Evolutionary conservation across 1,284 basidiomycete species (phyloP).

Genomic region (Rhodotorula sp.): DNA sequence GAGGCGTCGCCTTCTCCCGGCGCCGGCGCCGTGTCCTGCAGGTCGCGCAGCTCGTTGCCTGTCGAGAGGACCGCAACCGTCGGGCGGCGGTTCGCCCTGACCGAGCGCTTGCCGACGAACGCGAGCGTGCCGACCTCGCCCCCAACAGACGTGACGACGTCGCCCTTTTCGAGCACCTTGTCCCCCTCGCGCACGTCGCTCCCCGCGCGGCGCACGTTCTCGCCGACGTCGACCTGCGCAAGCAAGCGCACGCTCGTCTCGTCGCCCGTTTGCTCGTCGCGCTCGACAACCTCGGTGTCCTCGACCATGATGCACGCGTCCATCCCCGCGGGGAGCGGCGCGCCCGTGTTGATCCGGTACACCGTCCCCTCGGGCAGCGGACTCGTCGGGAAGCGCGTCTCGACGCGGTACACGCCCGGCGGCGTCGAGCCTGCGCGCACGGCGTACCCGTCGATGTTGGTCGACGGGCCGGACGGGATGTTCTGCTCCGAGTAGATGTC

Average conservation of each 20-base stretch:
- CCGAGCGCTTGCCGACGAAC: constrained; percentile 72
- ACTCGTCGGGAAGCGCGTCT: constrained; percentile 58
- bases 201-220: constrained; percentile 72
- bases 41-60: constrained; percentile 75
- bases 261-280: constrained; percentile 55
- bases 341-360: constrained; percentile 77
- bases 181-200: constrained; percentile 71
- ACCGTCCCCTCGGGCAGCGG: constrained; percentile 60
- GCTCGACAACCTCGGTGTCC: constrained; percentile 68
- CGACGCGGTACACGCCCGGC: constrained; percentile 66
- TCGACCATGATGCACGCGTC: constrained; percentile 89
- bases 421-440: constrained; percentile 50
- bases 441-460: constrained; percentile 86
- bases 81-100: constrained; percentile 68
- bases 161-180: constrained; percentile 65
- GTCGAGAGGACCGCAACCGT: constrained; percentile 77
- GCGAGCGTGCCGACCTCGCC: constrained; percentile 83
- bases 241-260: constrained; percentile 70
- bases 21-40: constrained; percentile 53
- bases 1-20: constrained; percentile 50
- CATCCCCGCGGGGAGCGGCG: constrained; percentile 68
- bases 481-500: constrained; percentile 67
- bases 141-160: constrained; percentile 64
- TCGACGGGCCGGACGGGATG: constrained; percentile 58
- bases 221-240: constrained; percentile 63